phyloP scores from a whole-genome alignment of 768 basidiomycete species.

The Termitomyces sp. region DNA sequence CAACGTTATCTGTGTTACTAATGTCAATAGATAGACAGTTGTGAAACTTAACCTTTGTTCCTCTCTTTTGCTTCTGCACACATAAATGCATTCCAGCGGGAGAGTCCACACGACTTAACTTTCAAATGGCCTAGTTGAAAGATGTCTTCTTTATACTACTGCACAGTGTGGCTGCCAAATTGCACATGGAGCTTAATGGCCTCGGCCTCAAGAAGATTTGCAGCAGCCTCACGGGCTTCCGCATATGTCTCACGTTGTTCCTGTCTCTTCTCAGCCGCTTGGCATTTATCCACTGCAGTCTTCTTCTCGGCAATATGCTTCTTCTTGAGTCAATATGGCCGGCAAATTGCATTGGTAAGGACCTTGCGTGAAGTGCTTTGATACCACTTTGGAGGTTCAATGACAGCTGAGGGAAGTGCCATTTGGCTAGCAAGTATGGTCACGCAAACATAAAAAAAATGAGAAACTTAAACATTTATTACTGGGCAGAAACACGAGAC shows the following conservation, averaged over 20 bases:
- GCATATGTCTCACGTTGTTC: not conserved
- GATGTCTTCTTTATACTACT: not conserved
- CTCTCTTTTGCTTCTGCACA: not conserved
- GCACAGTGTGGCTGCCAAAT: not conserved
- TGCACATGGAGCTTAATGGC: not conserved
- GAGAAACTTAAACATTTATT: too few species aligned
- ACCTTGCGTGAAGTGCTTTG: not conserved
- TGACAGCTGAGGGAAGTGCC: not conserved
- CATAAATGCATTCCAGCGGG: not conserved
- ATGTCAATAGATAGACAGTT: too few species aligned
- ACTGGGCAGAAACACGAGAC: too few species aligned
- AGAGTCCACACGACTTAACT: not conserved
- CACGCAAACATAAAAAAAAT: too few species aligned
- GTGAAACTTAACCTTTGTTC: not conserved
- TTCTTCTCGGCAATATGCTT: not conserved
- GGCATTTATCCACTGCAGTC: not conserved
- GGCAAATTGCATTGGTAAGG: not conserved
- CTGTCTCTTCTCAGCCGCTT: not conserved
- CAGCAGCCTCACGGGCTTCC: not conserved
- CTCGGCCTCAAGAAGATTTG: not conserved
- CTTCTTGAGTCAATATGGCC: not conserved
- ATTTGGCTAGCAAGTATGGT: not conserved
- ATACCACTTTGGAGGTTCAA: not conserved
- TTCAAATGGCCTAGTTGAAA: too few species aligned
- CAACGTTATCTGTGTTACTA: not conserved